Base-by-base conservation (phyloP, 2,329 filamentous ascomycete species). In the Purpureocillium takamizusanense region DNA sequence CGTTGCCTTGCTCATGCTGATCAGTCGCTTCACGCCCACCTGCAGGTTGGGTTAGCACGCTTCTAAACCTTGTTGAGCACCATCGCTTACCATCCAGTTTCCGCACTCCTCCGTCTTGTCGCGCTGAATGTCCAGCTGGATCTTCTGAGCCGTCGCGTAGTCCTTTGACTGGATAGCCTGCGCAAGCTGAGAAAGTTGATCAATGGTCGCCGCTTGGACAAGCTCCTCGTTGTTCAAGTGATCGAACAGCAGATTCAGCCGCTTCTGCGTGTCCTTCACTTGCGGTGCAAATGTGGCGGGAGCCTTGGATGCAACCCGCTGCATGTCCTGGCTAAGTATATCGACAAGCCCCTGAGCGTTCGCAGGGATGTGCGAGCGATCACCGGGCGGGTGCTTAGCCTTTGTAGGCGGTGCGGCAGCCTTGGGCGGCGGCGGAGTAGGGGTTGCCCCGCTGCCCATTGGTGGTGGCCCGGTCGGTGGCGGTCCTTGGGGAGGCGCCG, bases 211-310 rank as follows among this genome's bases (percentile, higher is more conserved):
- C 2, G 84, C 76, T 65, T 83, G 85, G 39, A 97, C 70, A 31
- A 95, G 69, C 54, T 97, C 89, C 54, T 89, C 84, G 49, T 97
- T 97, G 72, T 97, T 98, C 34, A 98, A 71, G 60, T 95, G 88
- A 56, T 98, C 90, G 58, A 95, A 97, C n/a, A 98, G 69, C 36
- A 95, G 81, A 52, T 85, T 86, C 42, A 98, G 73, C 21, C 92
- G 81, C 65, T 95, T 95, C 59, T 95, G 86, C 2, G 89, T 92
- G 57, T 97, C 92, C 52, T 87, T 85, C 15, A 98, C 88, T 58
- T 97, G 89, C 12, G 81, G 74, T 46, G 86, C 82, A 65, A 92
- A 95, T 13, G 82, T 81, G n/a, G 82, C 70, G 14, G 92, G 92
- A 1, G 92, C 92, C 49, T 86, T 83, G 25, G 80, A 67, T 42